A percentile compares a stretch with the other conserved stretches of the same genome.
These are phyloP conservation scores for Solanum appendiculatum DNA, from an alignment of 257 asterid genomes.

Conservation along the genomic window DNA sequence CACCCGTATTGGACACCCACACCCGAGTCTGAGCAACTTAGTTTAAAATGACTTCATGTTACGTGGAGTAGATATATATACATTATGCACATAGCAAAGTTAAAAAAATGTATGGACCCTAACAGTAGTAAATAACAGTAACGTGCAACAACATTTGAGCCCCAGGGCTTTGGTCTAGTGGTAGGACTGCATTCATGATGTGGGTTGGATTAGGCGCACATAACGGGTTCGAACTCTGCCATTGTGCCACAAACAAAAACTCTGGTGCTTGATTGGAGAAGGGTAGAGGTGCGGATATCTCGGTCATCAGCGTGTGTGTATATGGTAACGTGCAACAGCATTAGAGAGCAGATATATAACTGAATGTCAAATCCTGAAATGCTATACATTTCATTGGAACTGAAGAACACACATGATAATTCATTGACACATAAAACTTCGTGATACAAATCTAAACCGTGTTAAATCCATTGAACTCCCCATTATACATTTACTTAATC, in stretches of 20 bases:
- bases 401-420: background rate
- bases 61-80: background rate
- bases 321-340: background rate
- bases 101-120: background rate
- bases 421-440: background rate
- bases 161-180: background rate
- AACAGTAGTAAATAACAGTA: background rate
- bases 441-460: background rate
- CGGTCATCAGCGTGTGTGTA: background rate
- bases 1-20: too few relatives aligned
- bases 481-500: background rate
- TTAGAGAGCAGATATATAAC: background rate
- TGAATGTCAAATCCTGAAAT: background rate
- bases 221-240: background rate
- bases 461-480: background rate
- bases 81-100: background rate
- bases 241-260: background rate
- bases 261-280: background rate
- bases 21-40: too few relatives aligned
- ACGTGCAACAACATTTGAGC: background rate
- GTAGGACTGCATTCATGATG: background rate
- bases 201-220: background rate
- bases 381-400: background rate
- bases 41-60: background rate
- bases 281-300: background rate